Evolutionary conservation across 2,329 filamentous ascomycete species (phyloP), one percentile per base, ranked within the genome.

Genomic region (Sclerotinia subarctica): DNA sequence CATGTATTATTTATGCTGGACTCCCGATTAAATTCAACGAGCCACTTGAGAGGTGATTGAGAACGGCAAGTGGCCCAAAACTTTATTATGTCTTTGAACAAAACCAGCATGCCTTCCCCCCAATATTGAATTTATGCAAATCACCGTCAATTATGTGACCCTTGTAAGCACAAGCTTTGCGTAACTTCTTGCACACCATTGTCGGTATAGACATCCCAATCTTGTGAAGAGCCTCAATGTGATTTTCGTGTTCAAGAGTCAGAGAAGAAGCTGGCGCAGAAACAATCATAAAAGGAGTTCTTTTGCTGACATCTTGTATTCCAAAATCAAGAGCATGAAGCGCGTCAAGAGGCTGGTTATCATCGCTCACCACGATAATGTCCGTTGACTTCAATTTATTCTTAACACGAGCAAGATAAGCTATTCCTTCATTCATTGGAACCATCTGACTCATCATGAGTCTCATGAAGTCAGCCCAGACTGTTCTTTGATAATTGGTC

Each of bases 401-500:
- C 44, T 21, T 11, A 24, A 66, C 5, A 29, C 35, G 15, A 1
- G 53, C 44, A 17, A 66, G 64, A 58, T 59, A 66, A 6, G 64
- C 64, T 58, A 66, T 49, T 6, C 52, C 53, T 38, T 66, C 64
- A 29, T 59, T 58, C 44, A 51, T 21, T 11, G 64, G 17, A 60
- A 60, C 26, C 59, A 59, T 68, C 47, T 56, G 51, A 59, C 59
- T 53, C 51, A 51, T 64, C 26, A 51, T 46, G 11, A 68, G 60
- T 21, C 56, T 46, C 60, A 68, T 68, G 7, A 65, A 65, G 7
- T 64, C 66, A 4, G 35, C 66, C 66, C 60, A 68, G 11, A 65
- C 24, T 21, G 5, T 29, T 24, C 24, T 42, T 17, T 63, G 54
- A 35, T 46, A 64, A 2, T 44, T 13, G 8, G 32, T 64, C 17